Evolutionary conservation across 306 rosid genomes (phyloP).

Genomic region (Lotus japonicus): DNA sequence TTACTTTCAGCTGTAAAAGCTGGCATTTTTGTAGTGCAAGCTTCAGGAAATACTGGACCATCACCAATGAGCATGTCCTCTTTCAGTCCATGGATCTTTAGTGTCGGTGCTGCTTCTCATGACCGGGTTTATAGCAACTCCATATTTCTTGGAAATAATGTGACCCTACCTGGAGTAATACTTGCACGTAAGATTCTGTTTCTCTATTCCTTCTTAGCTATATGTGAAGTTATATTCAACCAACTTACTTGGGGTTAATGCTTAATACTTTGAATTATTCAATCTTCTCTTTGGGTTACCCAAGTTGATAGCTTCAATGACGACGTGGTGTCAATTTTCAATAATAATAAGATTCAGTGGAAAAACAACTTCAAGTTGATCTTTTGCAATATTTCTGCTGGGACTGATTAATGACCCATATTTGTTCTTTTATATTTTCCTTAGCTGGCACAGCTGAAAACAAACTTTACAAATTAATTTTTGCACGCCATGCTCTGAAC

Average conservation of each 20-base stretch:
- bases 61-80: slow-evolving; percentile 92
- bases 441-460: slow-evolving; percentile 66
- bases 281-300: not conserved
- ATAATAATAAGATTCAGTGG: not conserved
- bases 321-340: not conserved
- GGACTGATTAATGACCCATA: slow-evolving; percentile 3
- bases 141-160: slow-evolving; percentile 75
- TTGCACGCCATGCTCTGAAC: slow-evolving; percentile 72
- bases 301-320: not conserved
- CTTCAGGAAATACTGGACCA: slow-evolving; percentile 97
- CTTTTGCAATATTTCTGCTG: not conserved
- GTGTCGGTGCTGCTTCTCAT: slow-evolving; percentile 90
- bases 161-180: slow-evolving; percentile 74
- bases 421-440: slow-evolving; percentile 8
- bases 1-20: slow-evolving; percentile 83
- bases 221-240: not conserved
- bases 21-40: slow-evolving; percentile 96
- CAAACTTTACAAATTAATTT: slow-evolving; percentile 50
- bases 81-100: slow-evolving; percentile 94
- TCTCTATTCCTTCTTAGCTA: not conserved
- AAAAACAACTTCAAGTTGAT: not conserved
- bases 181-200: slow-evolving; percentile 71
- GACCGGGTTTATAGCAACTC: slow-evolving; percentile 81
- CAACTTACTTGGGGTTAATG: not conserved
- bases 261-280: not conserved